phyloP scores from a whole-genome alignment of 768 basidiomycete genomes.

The Nidularia sp. region DNA sequence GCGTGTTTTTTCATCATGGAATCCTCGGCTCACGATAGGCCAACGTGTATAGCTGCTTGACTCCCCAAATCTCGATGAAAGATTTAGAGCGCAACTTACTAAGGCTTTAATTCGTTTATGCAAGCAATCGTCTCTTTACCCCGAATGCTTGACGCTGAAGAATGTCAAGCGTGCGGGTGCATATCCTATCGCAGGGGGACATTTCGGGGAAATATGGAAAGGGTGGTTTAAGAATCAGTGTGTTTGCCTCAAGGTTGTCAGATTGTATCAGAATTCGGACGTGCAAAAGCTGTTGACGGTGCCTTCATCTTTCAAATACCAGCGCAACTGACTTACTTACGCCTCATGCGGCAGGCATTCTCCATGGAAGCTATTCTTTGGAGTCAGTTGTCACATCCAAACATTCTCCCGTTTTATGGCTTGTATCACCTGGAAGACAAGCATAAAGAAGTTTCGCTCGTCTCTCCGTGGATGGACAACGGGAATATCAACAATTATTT shows the following conservation, averaged over 20 bases:
- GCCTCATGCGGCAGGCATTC: constrained; percentile 5
- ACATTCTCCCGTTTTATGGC: constrained; percentile 23
- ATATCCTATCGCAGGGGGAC: background rate
- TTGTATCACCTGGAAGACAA: constrained; percentile 10
- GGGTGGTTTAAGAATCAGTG: background rate
- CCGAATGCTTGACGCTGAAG: constrained; percentile 2
- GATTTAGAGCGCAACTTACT: background rate
- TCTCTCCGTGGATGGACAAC: constrained; percentile 18
- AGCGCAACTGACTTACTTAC: background rate
- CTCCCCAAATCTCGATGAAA: background rate
- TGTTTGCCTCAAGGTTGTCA: constrained; percentile 3
- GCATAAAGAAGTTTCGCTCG: constrained; percentile 16
- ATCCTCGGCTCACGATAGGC: background rate
- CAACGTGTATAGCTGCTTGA: background rate
- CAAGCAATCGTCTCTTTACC: background rate
- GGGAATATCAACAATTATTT: constrained; percentile 24
- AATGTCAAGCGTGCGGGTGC: background rate
- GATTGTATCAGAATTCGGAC: background rate
- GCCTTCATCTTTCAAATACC: background rate
- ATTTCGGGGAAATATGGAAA: constrained; percentile 4
- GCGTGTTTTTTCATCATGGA: background rate
- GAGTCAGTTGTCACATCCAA: constrained; percentile 12
- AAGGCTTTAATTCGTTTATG: constrained; percentile 1
- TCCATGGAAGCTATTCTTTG: constrained; percentile 13
- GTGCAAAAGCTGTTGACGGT: constrained; percentile 1